Evolutionary conservation across 1,284 basidiomycete genomes (phyloP), one percentile per base, ranked within the genome.

Genomic region (Austropuccinia psidii): DNA sequence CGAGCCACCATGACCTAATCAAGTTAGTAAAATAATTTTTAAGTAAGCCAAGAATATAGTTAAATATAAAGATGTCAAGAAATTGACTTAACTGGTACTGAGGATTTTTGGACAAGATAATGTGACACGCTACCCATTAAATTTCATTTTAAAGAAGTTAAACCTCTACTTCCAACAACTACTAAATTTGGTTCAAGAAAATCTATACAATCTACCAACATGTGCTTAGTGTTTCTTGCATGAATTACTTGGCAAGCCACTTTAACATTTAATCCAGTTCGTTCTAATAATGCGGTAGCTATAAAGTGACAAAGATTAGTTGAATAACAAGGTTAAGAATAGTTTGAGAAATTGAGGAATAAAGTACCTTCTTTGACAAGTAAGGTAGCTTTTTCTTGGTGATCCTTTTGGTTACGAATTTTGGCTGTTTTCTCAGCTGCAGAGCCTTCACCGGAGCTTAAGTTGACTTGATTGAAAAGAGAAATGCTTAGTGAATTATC

Each of bases 41-140:
- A 19, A 35, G 19, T 37, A 9, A 33, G 13, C 33, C 17, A 35
- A 37, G n/a, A 21, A 21, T 2, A 39, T 4, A n/a, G 57, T 19
- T 33, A 31, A 19, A 31, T 21, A 55, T 7, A n/a, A 70, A 45
- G 17, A 54, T 27, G 27, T 13, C 17, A n/a, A 60, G 21, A n/a
- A n/a, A n/a, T n/a, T n/a, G n/a, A 62, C 69, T 72, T 47, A 72
- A 70, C 69, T 61, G 69, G 69, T 2, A 72, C 58, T 7, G 69
- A 72, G 21, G 69, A 72, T 62, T 72, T 72, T 39, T 72, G 69
- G 4, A 72, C 45, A 24, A 72, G 31, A 49, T 72, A 54, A n/a
- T 72, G 69, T 5, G 55, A 72, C 31, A 72, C 69, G 27, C 43
- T 61, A 6, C 69, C 69, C 69, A 72, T 72, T 47, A 72, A 49